Conservation (phyloP, 371 early-diverging fungal species). For the Mucor piriformis region DNA sequence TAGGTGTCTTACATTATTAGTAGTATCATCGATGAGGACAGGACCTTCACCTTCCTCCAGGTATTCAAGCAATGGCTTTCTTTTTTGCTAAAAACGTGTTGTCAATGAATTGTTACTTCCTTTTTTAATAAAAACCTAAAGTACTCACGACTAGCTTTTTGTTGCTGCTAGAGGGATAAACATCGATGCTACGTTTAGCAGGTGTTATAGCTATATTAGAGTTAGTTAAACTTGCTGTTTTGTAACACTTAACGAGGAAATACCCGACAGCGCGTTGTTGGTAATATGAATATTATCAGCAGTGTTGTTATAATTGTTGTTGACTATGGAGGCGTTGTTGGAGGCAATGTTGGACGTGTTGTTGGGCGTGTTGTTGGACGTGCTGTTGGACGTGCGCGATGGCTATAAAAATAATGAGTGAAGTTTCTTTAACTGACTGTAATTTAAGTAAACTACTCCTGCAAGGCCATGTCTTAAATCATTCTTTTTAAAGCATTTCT, state of each 20-base stretch:
- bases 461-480: background rate
- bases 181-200: too few relatives aligned
- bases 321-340: background rate
- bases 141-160: too few relatives aligned
- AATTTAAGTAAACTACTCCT: background rate
- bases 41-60: too few relatives aligned
- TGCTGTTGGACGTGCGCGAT: background rate
- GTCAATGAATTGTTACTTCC: too few relatives aligned
- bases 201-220: background rate
- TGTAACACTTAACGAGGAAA: background rate
- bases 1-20: too few relatives aligned
- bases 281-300: background rate
- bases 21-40: too few relatives aligned
- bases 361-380: too few relatives aligned
- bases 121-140: too few relatives aligned
- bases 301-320: background rate
- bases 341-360: too few relatives aligned
- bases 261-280: background rate
- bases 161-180: too few relatives aligned
- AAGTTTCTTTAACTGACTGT: background rate
- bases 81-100: too few relatives aligned
- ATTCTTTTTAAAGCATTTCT: background rate
- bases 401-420: background rate
- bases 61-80: too few relatives aligned
- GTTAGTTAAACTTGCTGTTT: background rate